Evolutionary conservation across 805 yeast species (phyloP), one percentile per base, ranked within the genome.

Genomic region (Candida mattraensis): DNA sequence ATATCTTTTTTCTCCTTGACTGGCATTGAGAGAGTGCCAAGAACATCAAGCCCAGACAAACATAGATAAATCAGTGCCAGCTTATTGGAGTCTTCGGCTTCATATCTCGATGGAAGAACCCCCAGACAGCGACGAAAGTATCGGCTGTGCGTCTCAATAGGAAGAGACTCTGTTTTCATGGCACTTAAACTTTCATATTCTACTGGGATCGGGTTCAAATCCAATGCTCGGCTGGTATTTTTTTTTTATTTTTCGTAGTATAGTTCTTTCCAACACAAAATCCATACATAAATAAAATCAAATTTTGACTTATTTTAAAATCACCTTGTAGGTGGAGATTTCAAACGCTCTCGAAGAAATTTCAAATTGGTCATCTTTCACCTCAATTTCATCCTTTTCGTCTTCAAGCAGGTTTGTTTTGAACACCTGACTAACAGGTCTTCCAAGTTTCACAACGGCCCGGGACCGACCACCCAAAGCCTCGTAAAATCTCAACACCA

Each of bases 401-500:
- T 75, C 72, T 51, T 82, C 88, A 54, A 82, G 62, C 17, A 78
- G 72, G 50, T 76, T 76, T 5, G 82, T 79, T 52, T 74, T 70
- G 54, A 56, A 65, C 5, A 82, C 79, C 35, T 64, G 59, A 14
- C 54, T 61, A 22, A 80, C 54, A 0, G 74, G 67, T 22, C 72
- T 59, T 13, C 63, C 59, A 21, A 83, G 65, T 13, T 55, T 56
- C 21, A 88, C 56, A 4, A 48, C 54, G 2, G 84, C 89, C 3
- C 51, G 54, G 1, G 84, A 68, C 35, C 67, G 66, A 29, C 97
- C 98, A 5, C 99, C 99, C 28, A 91, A 67, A 0, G 95, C 66
- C 55, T 91, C 99, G 61, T 88, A 91, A 1, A 87, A 72, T 49
- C 98, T 76, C 19, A 85, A 66, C 17, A 89, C 68, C 18, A 87